Conservation (phyloP, 1,284 basidiomycete species). For the Cryptococcus sp. region DNA sequence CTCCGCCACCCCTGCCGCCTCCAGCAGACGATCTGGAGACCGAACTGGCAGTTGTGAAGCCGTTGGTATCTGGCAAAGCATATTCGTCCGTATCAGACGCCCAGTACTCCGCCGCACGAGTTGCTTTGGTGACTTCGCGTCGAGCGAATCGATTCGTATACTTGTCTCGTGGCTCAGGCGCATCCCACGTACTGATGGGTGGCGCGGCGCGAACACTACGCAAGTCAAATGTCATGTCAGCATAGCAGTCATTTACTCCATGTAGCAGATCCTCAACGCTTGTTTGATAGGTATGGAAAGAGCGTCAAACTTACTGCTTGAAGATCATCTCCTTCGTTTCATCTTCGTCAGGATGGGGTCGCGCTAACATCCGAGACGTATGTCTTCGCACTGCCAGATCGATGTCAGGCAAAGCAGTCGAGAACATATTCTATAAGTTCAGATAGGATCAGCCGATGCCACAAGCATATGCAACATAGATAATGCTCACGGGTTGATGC, state of each 20-base stretch:
- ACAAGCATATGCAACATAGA: slow-evolving; percentile 3
- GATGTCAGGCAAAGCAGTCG: slow-evolving; percentile 32
- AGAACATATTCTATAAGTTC: slow-evolving; percentile 28
- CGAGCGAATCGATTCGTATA: slow-evolving; percentile 42
- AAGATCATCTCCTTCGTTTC: slow-evolving; percentile 40
- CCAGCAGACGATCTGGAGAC: slow-evolving; percentile 23
- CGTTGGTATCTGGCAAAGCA: slow-evolving; percentile 31
- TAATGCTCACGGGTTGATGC: slow-evolving; percentile 15
- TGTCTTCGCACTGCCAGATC: slow-evolving; percentile 33
- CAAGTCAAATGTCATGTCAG: background rate
- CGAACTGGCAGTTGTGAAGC: slow-evolving; percentile 9
- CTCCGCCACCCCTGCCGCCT: slow-evolving; percentile 1
- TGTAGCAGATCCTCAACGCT: background rate
- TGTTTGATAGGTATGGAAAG: slow-evolving; percentile 1
- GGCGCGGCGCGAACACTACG: slow-evolving; percentile 42
- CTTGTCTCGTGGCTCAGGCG: slow-evolving; percentile 35
- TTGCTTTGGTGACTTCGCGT: slow-evolving; percentile 41
- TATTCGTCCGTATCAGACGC: slow-evolving; percentile 48
- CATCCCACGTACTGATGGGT: slow-evolving; percentile 46
- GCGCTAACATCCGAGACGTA: slow-evolving; percentile 35
- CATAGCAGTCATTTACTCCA: background rate
- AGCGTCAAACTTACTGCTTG: slow-evolving; percentile 36
- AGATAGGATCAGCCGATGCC: background rate
- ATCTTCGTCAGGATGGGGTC: slow-evolving; percentile 34
- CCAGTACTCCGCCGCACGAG: slow-evolving; percentile 50